Conservation (phyloP, 805 yeast species). For the Saitoella complicata region DNA sequence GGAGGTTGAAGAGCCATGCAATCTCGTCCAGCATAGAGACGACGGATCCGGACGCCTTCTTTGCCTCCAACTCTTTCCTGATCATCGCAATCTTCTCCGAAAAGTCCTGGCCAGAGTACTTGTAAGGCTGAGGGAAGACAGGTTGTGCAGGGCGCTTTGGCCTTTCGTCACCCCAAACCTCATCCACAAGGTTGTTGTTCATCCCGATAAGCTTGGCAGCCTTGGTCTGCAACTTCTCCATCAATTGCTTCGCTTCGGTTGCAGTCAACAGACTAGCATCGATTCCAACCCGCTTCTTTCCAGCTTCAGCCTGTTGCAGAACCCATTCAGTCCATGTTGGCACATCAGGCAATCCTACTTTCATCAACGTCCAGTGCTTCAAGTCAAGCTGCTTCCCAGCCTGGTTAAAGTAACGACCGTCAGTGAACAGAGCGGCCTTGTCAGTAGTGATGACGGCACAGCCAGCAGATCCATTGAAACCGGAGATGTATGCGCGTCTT, state of each 20-base stretch:
- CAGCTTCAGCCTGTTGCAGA: conserved; percentile 35
- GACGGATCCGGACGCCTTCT: conserved; percentile 31
- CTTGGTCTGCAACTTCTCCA: conserved; percentile 15
- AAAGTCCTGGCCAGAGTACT: conserved; percentile 51
- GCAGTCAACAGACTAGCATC: conserved; percentile 60
- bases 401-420: conserved; percentile 87
- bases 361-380: conserved; percentile 58
- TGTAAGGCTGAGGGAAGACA: conserved; percentile 33
- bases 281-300: conserved; percentile 46
- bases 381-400: conserved; percentile 66
- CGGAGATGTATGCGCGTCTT: conserved; percentile 68
- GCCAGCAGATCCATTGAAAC: conserved; percentile 86
- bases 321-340: conserved; percentile 72
- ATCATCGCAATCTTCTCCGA: conserved; percentile 37
- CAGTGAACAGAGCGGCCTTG: conserved; percentile 73
- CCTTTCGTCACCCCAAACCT: conserved; percentile 59
- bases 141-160: conserved; percentile 42
- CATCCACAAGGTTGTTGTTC: conserved; percentile 53
- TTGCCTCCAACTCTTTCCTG: conserved; percentile 17
- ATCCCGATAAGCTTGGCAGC: conserved; percentile 30
- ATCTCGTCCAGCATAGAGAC: conserved; percentile 72
- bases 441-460: conserved; percentile 62
- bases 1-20: conserved; percentile 76
- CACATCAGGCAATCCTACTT: conserved; percentile 57
- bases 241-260: conserved; percentile 16